Conservation (phyloP, 1,139 yeast species). For the Yamadazyma spencermartinsiae region DNA sequence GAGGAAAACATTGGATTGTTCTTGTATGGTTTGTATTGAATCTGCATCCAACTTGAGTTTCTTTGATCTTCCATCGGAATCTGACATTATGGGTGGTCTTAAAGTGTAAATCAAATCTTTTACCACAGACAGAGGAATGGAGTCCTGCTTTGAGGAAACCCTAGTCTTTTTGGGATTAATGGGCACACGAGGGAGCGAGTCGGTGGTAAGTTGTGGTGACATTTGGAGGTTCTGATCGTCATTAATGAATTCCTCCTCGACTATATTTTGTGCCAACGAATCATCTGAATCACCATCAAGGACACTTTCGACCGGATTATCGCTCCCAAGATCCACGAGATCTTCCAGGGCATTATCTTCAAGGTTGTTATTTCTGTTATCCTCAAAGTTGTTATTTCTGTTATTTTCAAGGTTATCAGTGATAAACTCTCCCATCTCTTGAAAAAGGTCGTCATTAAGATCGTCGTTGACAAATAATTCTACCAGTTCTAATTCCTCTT, state of each 20-base stretch:
- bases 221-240: slow-evolving; percentile 7
- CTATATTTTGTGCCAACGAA: background rate
- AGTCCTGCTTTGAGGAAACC: background rate
- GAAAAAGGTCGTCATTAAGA: slow-evolving; percentile 5
- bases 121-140: slow-evolving; percentile 11
- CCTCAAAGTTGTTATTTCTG: too few species aligned
- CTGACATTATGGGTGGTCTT: slow-evolving; percentile 1
- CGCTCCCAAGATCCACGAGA: background rate
- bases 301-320: too few species aligned
- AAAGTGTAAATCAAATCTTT: slow-evolving; percentile 10
- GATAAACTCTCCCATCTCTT: too few species aligned
- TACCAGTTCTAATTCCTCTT: too few species aligned
- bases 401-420: too few species aligned
- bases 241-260: slow-evolving; percentile 12
- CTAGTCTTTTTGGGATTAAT: background rate
- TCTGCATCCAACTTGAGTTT: slow-evolving; percentile 11
- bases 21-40: slow-evolving; percentile 17
- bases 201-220: background rate
- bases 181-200: background rate
- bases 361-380: too few species aligned
- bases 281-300: background rate
- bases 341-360: background rate
- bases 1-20: slow-evolving; percentile 32
- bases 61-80: slow-evolving; percentile 1
- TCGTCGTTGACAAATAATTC: slow-evolving; percentile 4